These are phyloP conservation scores for Ophiocordyceps australis DNA, from an alignment of 2,329 filamentous ascomycete genomes.

Conservation along the genomic window DNA sequence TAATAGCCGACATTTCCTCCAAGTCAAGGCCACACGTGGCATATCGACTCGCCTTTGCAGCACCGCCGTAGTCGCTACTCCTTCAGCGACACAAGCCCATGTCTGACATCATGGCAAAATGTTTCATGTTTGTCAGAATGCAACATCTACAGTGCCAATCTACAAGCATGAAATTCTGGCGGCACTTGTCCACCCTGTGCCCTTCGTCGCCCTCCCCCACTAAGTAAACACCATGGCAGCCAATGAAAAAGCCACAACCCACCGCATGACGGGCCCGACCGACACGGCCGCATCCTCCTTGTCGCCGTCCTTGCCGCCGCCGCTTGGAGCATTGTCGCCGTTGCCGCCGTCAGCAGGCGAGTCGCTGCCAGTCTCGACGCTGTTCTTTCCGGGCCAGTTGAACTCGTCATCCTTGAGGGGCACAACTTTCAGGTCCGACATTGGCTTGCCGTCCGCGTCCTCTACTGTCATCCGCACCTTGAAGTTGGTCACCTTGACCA, in stretches of 20 bases:
- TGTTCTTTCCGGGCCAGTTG: conserved; percentile 27
- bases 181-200: too few relatives aligned
- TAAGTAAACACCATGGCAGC: conserved; percentile 16
- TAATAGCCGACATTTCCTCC: too few relatives aligned
- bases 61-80: too few relatives aligned
- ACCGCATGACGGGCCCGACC: conserved; percentile 10
- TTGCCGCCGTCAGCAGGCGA: background rate
- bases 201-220: conserved; percentile 1
- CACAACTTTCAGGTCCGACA: conserved; percentile 28
- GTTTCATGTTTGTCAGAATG: too few relatives aligned
- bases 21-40: too few relatives aligned
- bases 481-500: conserved; percentile 51
- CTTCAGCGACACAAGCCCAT: too few relatives aligned
- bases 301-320: conserved; percentile 4
- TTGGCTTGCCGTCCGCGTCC: conserved; percentile 18
- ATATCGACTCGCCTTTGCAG: too few relatives aligned
- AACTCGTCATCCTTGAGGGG: conserved; percentile 22
- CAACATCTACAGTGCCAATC: conserved; percentile 1
- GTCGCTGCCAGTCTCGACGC: conserved; percentile 13
- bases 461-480: conserved; percentile 28
- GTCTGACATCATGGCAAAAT: too few relatives aligned
- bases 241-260: conserved; percentile 14
- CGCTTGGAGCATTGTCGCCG: conserved; percentile 1
- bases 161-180: too few relatives aligned
- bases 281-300: conserved; percentile 11